A percentile compares a stretch with the other conserved stretches of the same genome.
These are phyloP conservation scores for Ilyonectria destructans DNA, from an alignment of 2,329 filamentous ascomycete species.

Conservation along the genomic window DNA sequence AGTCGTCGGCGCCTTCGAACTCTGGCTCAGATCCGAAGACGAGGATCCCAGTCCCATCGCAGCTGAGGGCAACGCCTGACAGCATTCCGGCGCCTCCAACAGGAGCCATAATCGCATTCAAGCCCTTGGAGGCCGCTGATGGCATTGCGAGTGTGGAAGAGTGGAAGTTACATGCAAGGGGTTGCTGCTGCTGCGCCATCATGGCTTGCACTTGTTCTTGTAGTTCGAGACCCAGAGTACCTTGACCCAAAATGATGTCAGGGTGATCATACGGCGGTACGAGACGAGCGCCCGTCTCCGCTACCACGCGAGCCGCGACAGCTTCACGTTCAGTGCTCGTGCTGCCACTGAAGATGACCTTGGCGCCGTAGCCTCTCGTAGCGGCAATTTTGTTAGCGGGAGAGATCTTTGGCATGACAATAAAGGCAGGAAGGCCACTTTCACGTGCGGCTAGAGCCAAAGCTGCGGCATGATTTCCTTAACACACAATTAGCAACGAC, in stretches of 20 bases:
- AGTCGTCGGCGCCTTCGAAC: conserved; percentile 89
- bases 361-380: conserved; percentile 83
- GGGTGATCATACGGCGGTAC: conserved; percentile 95
- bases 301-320: conserved; percentile 77
- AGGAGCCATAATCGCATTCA: conserved; percentile 85
- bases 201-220: conserved; percentile 80
- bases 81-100: conserved; percentile 93
- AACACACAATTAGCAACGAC: neutral
- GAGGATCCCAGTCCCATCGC: conserved; percentile 78
- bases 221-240: conserved; percentile 89
- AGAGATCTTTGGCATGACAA: conserved; percentile 93
- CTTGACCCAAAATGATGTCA: conserved; percentile 92
- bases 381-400: conserved; percentile 89
- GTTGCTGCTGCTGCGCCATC: conserved; percentile 42
- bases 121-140: conserved; percentile 47
- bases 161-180: too few relatives aligned
- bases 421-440: conserved; percentile 83
- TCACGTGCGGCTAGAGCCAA: conserved; percentile 88
- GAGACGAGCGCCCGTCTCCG: conserved; percentile 81
- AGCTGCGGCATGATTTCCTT: conserved; percentile 96
- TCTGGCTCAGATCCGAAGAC: conserved; percentile 93
- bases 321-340: conserved; percentile 88
- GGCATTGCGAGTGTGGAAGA: conserved; percentile 37
- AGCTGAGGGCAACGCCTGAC: conserved; percentile 84
- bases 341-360: conserved; percentile 85